Percentiles rank a stretch among this genome's conserved stretches.
These are phyloP conservation scores for Fusarium verticillioides DNA, from an alignment of 2,329 filamentous ascomycete species.

Conservation along the genomic window DNA sequence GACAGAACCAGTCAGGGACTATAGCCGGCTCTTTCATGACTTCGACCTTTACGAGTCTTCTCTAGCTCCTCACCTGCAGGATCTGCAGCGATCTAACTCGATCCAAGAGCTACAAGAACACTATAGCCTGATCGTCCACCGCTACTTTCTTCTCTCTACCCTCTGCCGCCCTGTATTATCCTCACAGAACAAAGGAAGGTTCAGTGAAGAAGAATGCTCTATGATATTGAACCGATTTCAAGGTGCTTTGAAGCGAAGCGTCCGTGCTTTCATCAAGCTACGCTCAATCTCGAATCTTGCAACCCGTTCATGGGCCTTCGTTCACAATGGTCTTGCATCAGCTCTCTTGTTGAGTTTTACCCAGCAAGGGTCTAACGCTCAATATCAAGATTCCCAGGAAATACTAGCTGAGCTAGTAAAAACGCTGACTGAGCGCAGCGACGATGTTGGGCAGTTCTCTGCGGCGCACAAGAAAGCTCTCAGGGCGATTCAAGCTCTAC, in stretches of 20 bases:
- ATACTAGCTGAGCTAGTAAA: constrained; percentile 30
- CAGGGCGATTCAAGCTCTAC: constrained; percentile 23
- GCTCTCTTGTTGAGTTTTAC: constrained; percentile 32
- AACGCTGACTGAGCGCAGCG: constrained; percentile 6
- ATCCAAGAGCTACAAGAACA: constrained; percentile 30
- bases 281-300: constrained; percentile 21
- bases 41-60: constrained; percentile 5
- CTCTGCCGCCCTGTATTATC: constrained; percentile 29
- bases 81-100: constrained; percentile 3
- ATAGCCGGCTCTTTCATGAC: not conserved
- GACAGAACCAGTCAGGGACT: not conserved
- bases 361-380: not conserved
- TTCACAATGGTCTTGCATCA: constrained; percentile 36
- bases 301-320: constrained; percentile 35
- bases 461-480: constrained; percentile 25
- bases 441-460: constrained; percentile 20
- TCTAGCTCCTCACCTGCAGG: not conserved
- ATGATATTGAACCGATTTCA: constrained; percentile 3
- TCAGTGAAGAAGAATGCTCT: not conserved
- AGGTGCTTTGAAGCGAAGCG: constrained; percentile 8
- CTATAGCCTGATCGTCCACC: constrained; percentile 19
- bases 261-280: constrained; percentile 22
- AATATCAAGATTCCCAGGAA: constrained; percentile 6
- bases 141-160: constrained; percentile 20
- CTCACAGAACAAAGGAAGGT: not conserved